phyloP scores from a whole-genome alignment of 2,329 filamentous ascomycete genomes.

The Diaporthe ampelina region DNA sequence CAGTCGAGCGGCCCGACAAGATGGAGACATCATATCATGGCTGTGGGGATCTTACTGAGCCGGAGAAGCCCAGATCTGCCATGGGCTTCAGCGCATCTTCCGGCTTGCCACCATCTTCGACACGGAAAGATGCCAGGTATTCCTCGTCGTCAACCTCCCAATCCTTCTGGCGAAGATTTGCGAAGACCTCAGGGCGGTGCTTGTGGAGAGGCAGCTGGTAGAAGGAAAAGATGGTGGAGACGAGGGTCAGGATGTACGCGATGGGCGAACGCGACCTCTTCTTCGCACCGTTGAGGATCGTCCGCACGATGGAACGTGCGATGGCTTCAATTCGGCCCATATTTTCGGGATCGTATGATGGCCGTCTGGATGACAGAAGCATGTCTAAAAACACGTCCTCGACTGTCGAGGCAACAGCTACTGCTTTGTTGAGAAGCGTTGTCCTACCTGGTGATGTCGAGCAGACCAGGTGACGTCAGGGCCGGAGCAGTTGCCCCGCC shows the following conservation, averaged over 20 bases:
- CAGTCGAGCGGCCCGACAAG: background rate
- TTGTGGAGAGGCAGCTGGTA: slow-evolving; percentile 63
- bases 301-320: slow-evolving; percentile 57
- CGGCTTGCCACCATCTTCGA: slow-evolving; percentile 61
- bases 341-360: background rate
- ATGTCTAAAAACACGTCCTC: background rate
- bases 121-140: slow-evolving; percentile 55
- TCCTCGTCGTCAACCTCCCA: slow-evolving; percentile 54
- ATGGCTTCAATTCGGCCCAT: slow-evolving; percentile 53
- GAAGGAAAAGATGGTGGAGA: slow-evolving; percentile 65
- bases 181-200: slow-evolving; percentile 63
- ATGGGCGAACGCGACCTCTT: slow-evolving; percentile 50
- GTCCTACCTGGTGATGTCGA: background rate
- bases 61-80: slow-evolving; percentile 80
- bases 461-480: slow-evolving; percentile 1
- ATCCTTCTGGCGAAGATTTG: slow-evolving; percentile 60
- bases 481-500: slow-evolving; percentile 18
- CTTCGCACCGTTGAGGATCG: slow-evolving; percentile 53
- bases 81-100: slow-evolving; percentile 64
- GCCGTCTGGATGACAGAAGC: background rate
- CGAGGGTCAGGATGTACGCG: slow-evolving; percentile 58
- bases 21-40: background rate
- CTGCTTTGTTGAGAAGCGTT: background rate
- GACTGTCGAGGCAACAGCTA: background rate
- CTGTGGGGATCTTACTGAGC: slow-evolving; percentile 63